A percentile compares a stretch with the other conserved stretches of the same genome.
phyloP scores from a whole-genome alignment of 352 stramenopile species.

The Peronospora farinosa region DNA sequence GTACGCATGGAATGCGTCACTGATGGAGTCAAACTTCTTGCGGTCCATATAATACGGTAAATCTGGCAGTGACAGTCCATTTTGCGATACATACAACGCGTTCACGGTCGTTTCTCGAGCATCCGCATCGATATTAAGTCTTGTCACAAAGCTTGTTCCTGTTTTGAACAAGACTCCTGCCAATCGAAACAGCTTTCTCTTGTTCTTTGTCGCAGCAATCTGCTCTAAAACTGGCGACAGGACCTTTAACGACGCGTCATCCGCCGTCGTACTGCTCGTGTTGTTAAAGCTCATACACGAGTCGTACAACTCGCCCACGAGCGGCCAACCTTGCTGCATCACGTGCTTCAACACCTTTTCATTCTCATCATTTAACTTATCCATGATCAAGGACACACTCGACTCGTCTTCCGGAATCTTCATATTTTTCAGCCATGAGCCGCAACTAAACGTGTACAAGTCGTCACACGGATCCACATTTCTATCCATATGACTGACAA shows the following conservation, averaged over 20 bases:
- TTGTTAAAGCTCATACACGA: constrained; percentile 63
- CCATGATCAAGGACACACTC: constrained; percentile 33
- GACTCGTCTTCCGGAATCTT: constrained; percentile 35
- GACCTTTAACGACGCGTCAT: constrained; percentile 17
- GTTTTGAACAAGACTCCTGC: constrained; percentile 46
- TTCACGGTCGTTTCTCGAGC: constrained; percentile 80
- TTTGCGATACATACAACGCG: constrained; percentile 78
- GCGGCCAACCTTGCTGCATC: constrained; percentile 56
- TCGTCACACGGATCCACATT: constrained; percentile 52
- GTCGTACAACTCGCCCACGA: constrained; percentile 48
- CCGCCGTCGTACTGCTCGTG: constrained; percentile 36
- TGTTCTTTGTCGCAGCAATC: constrained; percentile 33
- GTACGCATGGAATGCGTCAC: constrained; percentile 64
- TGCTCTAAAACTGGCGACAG: constrained; percentile 33
- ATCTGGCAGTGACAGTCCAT: constrained; percentile 84
- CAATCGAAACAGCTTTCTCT: constrained; percentile 41
- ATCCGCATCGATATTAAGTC: constrained; percentile 62
- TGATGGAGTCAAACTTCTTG: constrained; percentile 69
- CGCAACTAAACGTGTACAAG: constrained; percentile 74
- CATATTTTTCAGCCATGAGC: constrained; percentile 38
- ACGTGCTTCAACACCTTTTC: constrained; percentile 42
- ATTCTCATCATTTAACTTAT: constrained; percentile 30
- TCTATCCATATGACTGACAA: constrained; percentile 42
- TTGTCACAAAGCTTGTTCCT: constrained; percentile 77
- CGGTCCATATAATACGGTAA: constrained; percentile 90